Conservation (phyloP, 2,329 filamentous ascomycete genomes). For the Diatrype stigma region DNA sequence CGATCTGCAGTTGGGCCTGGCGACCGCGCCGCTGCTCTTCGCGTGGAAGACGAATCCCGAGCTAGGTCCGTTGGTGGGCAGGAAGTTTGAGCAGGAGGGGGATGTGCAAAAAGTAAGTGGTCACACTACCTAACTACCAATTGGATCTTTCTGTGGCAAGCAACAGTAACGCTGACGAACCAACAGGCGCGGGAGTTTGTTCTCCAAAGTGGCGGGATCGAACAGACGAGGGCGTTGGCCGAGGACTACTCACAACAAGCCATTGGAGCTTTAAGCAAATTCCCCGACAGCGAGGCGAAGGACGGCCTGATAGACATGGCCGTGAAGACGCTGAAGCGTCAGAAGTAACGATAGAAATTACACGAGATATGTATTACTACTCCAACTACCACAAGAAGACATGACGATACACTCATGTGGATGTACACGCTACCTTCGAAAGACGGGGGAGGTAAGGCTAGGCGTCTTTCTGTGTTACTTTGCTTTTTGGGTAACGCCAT, state of each 20-base stretch:
- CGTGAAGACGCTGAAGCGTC: constrained; percentile 80
- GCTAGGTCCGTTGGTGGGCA: constrained; percentile 81
- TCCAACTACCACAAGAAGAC: not conserved
- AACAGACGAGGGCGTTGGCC: constrained; percentile 85
- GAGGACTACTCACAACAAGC: constrained; percentile 89
- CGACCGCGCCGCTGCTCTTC: constrained; percentile 90
- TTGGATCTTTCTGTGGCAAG: not conserved
- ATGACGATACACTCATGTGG: not conserved
- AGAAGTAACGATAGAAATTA: constrained; percentile 57
- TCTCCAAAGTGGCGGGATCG: constrained; percentile 75
- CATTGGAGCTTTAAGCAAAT: constrained; percentile 73
- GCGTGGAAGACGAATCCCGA: constrained; percentile 89
- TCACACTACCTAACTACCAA: not conserved
- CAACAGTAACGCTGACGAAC: constrained; percentile 10
- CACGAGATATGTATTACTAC: constrained; percentile 13
- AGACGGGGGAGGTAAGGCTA: not conserved
- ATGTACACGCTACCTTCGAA: not conserved
- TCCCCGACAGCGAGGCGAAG: constrained; percentile 95
- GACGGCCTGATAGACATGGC: constrained; percentile 90
- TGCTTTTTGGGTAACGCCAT: not conserved
- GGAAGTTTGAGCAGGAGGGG: constrained; percentile 80
- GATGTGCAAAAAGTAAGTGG: constrained; percentile 77
- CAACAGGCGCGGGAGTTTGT: constrained; percentile 81
- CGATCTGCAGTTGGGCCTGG: constrained; percentile 87
- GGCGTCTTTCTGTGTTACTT: not conserved